phyloP scores from a whole-genome alignment of 2,329 filamentous ascomycete species.

The Grosmannia huntii region DNA sequence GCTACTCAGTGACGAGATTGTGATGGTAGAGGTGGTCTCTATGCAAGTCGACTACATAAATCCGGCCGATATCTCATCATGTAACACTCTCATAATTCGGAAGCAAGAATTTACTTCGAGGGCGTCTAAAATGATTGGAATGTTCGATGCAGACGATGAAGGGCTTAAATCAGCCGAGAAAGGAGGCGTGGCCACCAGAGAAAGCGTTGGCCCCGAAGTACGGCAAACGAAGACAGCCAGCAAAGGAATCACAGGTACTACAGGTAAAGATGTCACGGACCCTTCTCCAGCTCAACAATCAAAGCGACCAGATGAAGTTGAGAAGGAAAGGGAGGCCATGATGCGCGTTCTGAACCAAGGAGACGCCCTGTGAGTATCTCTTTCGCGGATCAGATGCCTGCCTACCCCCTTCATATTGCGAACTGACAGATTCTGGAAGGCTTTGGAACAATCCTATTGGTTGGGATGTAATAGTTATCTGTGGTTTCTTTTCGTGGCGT shows the following conservation, averaged over 20 bases:
- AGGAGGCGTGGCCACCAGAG: neutral
- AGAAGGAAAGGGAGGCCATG: neutral
- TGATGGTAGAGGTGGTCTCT: neutral
- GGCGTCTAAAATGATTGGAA: neutral
- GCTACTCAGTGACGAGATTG: neutral
- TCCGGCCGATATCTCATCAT: neutral
- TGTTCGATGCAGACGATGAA: neutral
- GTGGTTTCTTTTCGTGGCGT: slow-evolving; percentile 3
- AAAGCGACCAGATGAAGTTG: neutral
- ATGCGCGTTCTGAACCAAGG: neutral
- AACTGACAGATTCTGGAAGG: neutral
- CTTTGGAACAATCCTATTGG: neutral
- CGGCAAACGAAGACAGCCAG: neutral
- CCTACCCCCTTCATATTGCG: neutral
- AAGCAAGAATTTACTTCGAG: neutral
- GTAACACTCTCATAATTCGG: no score
- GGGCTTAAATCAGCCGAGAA: neutral
- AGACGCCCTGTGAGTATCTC: neutral
- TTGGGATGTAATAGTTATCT: slow-evolving; percentile 8
- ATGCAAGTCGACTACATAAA: neutral
- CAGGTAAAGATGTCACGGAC: neutral
- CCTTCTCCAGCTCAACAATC: neutral
- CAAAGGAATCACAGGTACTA: neutral
- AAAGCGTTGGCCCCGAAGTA: neutral
- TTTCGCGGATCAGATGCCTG: neutral